Evolutionary conservation across 805 yeast species (phyloP), one percentile per base, ranked within the genome.

Genomic region (Saccharomyces eubayanus): DNA sequence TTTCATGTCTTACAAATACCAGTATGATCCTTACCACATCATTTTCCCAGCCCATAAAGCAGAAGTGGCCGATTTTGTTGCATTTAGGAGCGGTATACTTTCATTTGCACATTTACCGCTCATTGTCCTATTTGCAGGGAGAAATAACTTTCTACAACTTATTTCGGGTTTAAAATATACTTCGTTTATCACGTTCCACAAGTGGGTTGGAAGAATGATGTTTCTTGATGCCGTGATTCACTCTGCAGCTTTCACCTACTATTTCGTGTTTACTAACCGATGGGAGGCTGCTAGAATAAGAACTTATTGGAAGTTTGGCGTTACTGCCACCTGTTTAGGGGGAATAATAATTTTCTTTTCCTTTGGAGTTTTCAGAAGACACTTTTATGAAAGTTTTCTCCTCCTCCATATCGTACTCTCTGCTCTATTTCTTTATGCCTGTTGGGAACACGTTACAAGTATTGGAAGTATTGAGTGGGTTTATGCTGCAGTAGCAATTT

Each of bases 151-250:
- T 28, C 68, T 87, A 58, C 79, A 79, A 56, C 70, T 70, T 61
- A 48, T 83, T 5, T 79, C 91, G 0, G 87, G 88, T 2, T 75
- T 89, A 76, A 72, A 82, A 5, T 83, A 79, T 59, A 72, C 83
- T 9, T 75, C 85, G 1, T 85, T 87, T 68, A 77, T 84, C 64
- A 71, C 76, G 30, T 79, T 80, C 62, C 96, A 89, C 68, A 83
- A 80, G 66, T 84, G 78, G 78, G 65, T 72, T 20, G 72, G 80
- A 1, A 67, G 79, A 50, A 62, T 70, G 24, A 67, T 72, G 52
- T 68, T 74, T 52, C 30, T 73, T 2, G 66, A 77, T 53, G 64
- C 75, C 24, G 53, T 66, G 3, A 50, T 76, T 5, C 81, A 77
- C 59, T 73, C 73, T 2, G 47, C 60, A 4, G 65, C 74, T 27